Percentiles rank a stretch among this genome's conserved stretches.
Conservation (phyloP, 192 early-diverging fungal species). For the Nowakowskiella sp. region DNA sequence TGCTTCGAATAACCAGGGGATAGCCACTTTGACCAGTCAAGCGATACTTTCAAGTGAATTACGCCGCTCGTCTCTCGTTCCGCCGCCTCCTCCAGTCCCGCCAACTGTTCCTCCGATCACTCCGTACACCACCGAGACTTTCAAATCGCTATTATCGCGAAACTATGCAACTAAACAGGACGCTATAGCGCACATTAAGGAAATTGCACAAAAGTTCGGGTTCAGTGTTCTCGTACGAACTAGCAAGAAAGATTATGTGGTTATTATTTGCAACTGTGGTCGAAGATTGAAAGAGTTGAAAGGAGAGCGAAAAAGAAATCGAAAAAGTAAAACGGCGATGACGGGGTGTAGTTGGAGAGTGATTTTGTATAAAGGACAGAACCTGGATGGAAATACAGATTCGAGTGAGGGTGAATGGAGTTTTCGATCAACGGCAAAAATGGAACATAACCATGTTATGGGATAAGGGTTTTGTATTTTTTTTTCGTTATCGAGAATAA, state of each 20-base stretch:
- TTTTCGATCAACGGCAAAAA: slow-evolving; percentile 22
- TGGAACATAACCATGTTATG: slow-evolving; percentile 25
- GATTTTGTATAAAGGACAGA: slow-evolving; percentile 16
- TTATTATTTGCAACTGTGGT: slow-evolving; percentile 27
- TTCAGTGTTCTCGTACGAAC: slow-evolving; percentile 26
- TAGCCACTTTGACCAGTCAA: too few species aligned
- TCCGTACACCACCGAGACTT: slow-evolving; percentile 11
- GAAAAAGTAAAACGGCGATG: slow-evolving; percentile 24
- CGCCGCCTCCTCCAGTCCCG: too few species aligned
- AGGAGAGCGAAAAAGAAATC: slow-evolving; percentile 24
- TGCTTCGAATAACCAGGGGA: too few species aligned
- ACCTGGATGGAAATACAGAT: background rate
- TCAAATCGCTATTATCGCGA: slow-evolving; percentile 10
- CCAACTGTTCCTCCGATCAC: too few species aligned
- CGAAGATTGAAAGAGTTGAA: slow-evolving; percentile 19
- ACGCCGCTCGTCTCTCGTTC: too few species aligned
- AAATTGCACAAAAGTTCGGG: slow-evolving; percentile 8
- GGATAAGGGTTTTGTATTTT: background rate
- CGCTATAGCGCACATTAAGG: slow-evolving; percentile 19
- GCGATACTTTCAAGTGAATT: too few species aligned
- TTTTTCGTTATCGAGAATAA: background rate
- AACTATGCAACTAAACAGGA: slow-evolving; percentile 12
- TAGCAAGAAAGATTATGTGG: slow-evolving; percentile 22
- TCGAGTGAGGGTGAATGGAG: too few species aligned
- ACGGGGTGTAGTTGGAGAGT: slow-evolving; percentile 26